These are phyloP conservation scores for Psilocybe mexicana DNA, from an alignment of 1,284 basidiomycete genomes.

Conservation along the genomic window DNA sequence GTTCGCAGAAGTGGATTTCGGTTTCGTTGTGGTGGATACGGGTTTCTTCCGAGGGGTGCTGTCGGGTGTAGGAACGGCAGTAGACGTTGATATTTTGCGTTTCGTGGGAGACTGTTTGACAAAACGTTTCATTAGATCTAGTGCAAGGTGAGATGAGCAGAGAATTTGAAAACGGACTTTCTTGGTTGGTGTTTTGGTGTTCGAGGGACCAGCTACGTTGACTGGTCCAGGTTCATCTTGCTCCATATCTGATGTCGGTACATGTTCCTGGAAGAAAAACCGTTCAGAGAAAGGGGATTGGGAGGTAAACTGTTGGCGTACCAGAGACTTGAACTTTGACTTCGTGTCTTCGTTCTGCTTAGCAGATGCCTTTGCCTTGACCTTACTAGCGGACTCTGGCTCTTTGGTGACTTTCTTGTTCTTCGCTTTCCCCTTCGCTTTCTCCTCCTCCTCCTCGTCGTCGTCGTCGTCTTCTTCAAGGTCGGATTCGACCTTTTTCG, in stretches of 20 bases:
- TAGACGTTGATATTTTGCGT: background rate
- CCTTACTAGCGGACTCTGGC: background rate
- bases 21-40: background rate
- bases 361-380: background rate
- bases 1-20: background rate
- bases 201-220: constrained; percentile 8
- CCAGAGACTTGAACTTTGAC: constrained; percentile 30
- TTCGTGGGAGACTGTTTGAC: background rate
- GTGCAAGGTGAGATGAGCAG: background rate
- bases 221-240: constrained; percentile 22
- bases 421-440: background rate
- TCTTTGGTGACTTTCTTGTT: background rate
- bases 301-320: constrained; percentile 12
- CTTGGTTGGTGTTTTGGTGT: background rate
- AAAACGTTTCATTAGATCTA: background rate
- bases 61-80: background rate
- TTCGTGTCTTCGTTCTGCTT: constrained; percentile 20
- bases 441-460: background rate
- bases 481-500: constrained; percentile 3
- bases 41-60: background rate
- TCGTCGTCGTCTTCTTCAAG: constrained; percentile 7
- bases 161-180: constrained; percentile 5
- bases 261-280: constrained; percentile 28
- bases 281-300: background rate
- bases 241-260: constrained; percentile 38